Base-by-base conservation (phyloP, 805 yeast species). In the Blastobotrys attinorum region DNA sequence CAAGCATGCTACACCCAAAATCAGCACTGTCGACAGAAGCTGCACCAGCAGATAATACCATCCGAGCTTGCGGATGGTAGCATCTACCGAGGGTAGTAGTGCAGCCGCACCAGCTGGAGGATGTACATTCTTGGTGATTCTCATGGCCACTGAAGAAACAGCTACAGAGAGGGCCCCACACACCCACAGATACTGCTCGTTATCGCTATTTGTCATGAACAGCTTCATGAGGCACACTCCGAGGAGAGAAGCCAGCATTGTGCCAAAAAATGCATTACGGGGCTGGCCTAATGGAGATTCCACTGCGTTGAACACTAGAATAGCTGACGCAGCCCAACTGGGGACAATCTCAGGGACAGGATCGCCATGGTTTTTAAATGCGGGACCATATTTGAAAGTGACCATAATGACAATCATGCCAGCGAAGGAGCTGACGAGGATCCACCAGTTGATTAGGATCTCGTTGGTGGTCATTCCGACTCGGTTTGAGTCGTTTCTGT, bases 51-150 rank as follows among this genome's bases (percentile, higher is more conserved):
- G 53, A 51, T 72, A 79, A 76, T 80, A 76, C 87, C 86, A 80
- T 39, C 84, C 73, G 71, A 79, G 65, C 2, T 40, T 50, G 10
- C 75, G 57, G 3, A 78, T 63, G 5, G 54, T 49, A 1, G 56
- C 71, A 42, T 77, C 80, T 0, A 73, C 53, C 1, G 70, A 60
- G 0, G 85, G 83, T 6, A 80, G 59, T 31, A 80, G 54, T 0
- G 86, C 84, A 7, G 81, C 71, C 1, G 86, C 85, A 2, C 87
- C 87, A 1, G 81, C 79, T 0, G 87, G 87, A 0, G 87, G 87
- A 56, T 81, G 86, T 1, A 77, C 73, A 46, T 79, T 72, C 48
- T 76, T 76, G 3, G 70, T 58, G 0, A 77, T 48, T 11, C 72
- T 60, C 82, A 78, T 78, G 2, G 63, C 58, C 8, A 74, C 76